A percentile compares a stretch with the other conserved stretches of the same genome.
These are phyloP conservation scores for Phycomyces nitens DNA, from an alignment of 192 early-diverging fungal species.

Conservation along the genomic window DNA sequence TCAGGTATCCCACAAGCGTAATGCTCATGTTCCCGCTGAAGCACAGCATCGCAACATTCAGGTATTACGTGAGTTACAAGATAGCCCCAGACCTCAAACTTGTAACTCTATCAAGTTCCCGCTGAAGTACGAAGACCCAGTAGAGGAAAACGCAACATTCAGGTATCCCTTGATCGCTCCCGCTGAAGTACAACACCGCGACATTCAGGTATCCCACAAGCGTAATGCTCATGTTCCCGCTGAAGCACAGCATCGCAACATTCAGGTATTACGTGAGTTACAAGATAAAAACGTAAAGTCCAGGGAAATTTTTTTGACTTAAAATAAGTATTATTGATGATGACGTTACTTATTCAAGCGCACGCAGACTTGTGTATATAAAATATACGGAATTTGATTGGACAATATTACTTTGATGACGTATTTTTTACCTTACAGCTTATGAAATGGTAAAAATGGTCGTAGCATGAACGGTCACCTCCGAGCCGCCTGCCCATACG, in stretches of 20 bases:
- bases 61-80: constrained; percentile 1
- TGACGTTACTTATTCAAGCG: too few relatives aligned
- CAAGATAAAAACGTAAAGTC: too few relatives aligned
- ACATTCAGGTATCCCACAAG: not conserved
- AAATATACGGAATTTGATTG: too few relatives aligned
- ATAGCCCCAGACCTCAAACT: not conserved
- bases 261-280: constrained; percentile 1
- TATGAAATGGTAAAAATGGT: too few relatives aligned
- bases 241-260: not conserved
- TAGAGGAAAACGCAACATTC: constrained; percentile 1
- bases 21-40: not conserved
- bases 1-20: not conserved
- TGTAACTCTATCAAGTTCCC: too few relatives aligned
- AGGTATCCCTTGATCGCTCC: not conserved
- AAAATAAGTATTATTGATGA: too few relatives aligned
- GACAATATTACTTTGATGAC: too few relatives aligned
- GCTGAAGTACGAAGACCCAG: not conserved
- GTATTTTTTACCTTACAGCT: too few relatives aligned
- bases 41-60: not conserved
- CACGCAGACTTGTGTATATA: too few relatives aligned
- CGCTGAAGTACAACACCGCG: not conserved
- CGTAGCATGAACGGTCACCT: too few relatives aligned
- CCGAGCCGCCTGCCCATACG: too few relatives aligned
- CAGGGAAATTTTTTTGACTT: too few relatives aligned
- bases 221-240: not conserved